Evolutionary conservation across 768 basidiomycete species (phyloP).

Genomic region (Suillus tomentosus): DNA sequence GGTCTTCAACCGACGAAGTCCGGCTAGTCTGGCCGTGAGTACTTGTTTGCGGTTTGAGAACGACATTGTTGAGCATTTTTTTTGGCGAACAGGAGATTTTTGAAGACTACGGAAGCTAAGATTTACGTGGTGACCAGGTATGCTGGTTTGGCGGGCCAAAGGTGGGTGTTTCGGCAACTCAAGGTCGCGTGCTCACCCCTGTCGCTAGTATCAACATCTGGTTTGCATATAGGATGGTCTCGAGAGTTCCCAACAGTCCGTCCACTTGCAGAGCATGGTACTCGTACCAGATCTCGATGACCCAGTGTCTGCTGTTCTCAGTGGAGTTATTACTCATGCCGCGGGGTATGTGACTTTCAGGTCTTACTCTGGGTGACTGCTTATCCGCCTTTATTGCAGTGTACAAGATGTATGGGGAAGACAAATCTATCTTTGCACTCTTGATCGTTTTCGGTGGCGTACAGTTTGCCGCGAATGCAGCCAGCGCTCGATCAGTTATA

Average conservation of each 20-base stretch:
- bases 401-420: constrained; percentile 20
- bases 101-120: not conserved
- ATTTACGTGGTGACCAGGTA: constrained; percentile 20
- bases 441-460: constrained; percentile 12
- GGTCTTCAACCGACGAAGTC: constrained; percentile 18
- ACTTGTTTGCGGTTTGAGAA: not conserved
- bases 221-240: constrained; percentile 24
- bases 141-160: constrained; percentile 20
- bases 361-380: not conserved
- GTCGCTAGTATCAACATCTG: constrained; percentile 23
- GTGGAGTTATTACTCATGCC: constrained; percentile 21
- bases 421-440: constrained; percentile 13
- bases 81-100: not conserved
- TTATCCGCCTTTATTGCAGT: constrained; percentile 10
- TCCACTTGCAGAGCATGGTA: constrained; percentile 22
- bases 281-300: constrained; percentile 15
- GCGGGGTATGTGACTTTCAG: constrained; percentile 18
- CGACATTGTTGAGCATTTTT: not conserved
- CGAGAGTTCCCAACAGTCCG: constrained; percentile 10
- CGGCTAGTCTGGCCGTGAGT: constrained; percentile 27
- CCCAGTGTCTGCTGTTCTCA: constrained; percentile 19
- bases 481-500: constrained; percentile 18
- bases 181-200: not conserved
- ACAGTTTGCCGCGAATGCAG: constrained; percentile 21
- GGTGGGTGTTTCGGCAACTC: constrained; percentile 15